These are phyloP conservation scores for Miamiensis avidus DNA, from an alignment of 169 alveolate genomes.

Conservation along the genomic window DNA sequence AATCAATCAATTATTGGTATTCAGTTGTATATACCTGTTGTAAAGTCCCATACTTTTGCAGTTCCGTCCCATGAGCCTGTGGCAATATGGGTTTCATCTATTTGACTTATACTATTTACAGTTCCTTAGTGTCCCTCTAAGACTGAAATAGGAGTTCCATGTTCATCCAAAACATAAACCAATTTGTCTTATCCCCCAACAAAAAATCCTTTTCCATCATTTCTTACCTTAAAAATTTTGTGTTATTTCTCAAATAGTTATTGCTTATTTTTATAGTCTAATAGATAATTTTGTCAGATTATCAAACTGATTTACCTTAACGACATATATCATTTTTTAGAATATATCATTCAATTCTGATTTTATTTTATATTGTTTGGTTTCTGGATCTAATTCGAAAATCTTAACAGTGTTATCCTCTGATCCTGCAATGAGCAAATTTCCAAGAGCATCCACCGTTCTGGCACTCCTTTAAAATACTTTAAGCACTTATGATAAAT, in stretches of 20 bases:
- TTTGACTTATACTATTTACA: conserved; percentile 61
- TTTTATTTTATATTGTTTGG: conserved; percentile 5
- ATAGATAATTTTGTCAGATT: too few species aligned
- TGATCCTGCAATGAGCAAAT: conserved; percentile 14
- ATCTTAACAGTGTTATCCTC: conserved; percentile 27
- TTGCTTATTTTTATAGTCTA: too few species aligned
- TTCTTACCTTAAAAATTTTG: background rate
- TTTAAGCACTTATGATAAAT: background rate
- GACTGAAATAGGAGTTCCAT: conserved; percentile 63
- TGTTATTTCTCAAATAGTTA: too few species aligned
- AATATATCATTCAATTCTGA: conserved; percentile 9
- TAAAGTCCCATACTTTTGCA: conserved; percentile 83
- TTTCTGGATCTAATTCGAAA: background rate
- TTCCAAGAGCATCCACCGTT: conserved; percentile 1
- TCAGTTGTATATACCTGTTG: conserved; percentile 45
- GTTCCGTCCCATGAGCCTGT: conserved; percentile 90
- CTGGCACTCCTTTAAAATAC: background rate
- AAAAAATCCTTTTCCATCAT: conserved; percentile 58
- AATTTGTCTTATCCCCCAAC: conserved; percentile 74
- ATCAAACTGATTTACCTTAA: conserved; percentile 10
- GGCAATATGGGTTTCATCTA: conserved; percentile 55
- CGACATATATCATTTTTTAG: conserved; percentile 6
- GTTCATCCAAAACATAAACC: conserved; percentile 63
- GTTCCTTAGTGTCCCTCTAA: conserved; percentile 76
- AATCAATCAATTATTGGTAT: too few species aligned